Conservation (phyloP, 192 early-diverging fungal species). For the Umbelopsis isabellina region DNA sequence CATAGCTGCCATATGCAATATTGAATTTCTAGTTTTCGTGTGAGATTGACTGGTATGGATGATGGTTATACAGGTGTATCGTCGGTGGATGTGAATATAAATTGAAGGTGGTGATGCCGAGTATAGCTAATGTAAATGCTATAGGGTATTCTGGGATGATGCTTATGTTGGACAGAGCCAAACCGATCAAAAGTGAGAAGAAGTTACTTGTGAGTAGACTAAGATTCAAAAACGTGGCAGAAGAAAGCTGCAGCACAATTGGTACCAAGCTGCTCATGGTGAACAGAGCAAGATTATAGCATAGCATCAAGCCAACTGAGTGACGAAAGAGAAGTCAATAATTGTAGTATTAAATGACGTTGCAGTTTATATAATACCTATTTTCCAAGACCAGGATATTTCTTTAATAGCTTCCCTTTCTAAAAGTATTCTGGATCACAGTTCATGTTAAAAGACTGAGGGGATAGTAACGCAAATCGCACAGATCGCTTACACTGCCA, state of each 20-base stretch:
- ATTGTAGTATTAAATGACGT: background rate
- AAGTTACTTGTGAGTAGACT: slow-evolving; percentile 40
- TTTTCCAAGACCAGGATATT: slow-evolving; percentile 11
- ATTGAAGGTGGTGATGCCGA: slow-evolving; percentile 24
- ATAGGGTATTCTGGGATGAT: slow-evolving; percentile 37
- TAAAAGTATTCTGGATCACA: background rate
- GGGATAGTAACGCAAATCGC: background rate
- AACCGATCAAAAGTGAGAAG: slow-evolving; percentile 32
- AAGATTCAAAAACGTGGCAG: slow-evolving; percentile 35
- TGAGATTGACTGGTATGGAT: slow-evolving; percentile 14
- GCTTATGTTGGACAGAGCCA: slow-evolving; percentile 20
- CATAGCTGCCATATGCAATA: background rate
- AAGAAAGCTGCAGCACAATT: slow-evolving; percentile 23
- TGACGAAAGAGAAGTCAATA: background rate
- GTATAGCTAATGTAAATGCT: slow-evolving; percentile 30
- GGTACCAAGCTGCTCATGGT: slow-evolving; percentile 32
- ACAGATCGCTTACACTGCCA: slow-evolving; percentile 28
- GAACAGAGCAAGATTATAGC: slow-evolving; percentile 34
- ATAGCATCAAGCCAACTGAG: slow-evolving; percentile 18
- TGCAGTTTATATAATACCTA: background rate
- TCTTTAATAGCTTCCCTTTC: background rate
- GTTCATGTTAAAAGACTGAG: background rate
- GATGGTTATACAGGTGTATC: background rate
- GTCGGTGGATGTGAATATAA: slow-evolving; percentile 17
- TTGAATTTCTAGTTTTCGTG: background rate